These are phyloP conservation scores for Pyracantha coccinea DNA, from an alignment of 331 rosid genomes.

Conservation along the genomic window DNA sequence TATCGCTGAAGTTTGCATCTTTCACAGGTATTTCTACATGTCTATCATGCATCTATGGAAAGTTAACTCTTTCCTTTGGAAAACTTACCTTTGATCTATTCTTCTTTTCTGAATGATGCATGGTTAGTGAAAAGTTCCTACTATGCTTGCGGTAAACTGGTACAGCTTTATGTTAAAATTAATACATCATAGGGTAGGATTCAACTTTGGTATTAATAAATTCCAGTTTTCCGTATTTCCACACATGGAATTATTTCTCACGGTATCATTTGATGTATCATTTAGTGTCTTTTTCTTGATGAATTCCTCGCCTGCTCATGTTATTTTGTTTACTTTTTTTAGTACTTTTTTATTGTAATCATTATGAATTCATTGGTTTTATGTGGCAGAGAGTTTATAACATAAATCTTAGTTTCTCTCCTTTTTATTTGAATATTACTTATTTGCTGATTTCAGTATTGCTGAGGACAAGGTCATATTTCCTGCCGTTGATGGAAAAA, in stretches of 20 bases:
- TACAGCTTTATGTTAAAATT: not conserved
- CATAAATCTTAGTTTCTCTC: not conserved
- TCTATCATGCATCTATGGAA: slow-evolving; percentile 4
- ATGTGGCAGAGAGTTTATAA: not conserved
- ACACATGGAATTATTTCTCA: not conserved
- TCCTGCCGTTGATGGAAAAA: slow-evolving; percentile 92
- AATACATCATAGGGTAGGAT: not conserved
- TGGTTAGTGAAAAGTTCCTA: not conserved
- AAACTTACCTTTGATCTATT: not conserved
- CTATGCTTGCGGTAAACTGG: not conserved
- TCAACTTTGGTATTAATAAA: not conserved
- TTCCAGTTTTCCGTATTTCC: not conserved
- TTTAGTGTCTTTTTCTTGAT: not conserved
- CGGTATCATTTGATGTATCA: not conserved
- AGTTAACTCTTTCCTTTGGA: not conserved
- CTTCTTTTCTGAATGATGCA: not conserved
- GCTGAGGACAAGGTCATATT: slow-evolving; percentile 98
- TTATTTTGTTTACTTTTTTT: not conserved
- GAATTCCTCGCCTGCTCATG: not conserved
- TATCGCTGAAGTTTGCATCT: slow-evolving; percentile 96
- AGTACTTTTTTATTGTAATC: not conserved
- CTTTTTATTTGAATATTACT: slow-evolving; percentile 21
- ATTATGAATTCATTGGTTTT: not conserved
- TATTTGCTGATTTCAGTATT: slow-evolving; percentile 61
- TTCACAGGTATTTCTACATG: slow-evolving; percentile 66